Evolutionary conservation across 2,329 filamentous ascomycete genomes (phyloP), one percentile per base, ranked within the genome.

Genomic region (Alternaria ventricosa): DNA sequence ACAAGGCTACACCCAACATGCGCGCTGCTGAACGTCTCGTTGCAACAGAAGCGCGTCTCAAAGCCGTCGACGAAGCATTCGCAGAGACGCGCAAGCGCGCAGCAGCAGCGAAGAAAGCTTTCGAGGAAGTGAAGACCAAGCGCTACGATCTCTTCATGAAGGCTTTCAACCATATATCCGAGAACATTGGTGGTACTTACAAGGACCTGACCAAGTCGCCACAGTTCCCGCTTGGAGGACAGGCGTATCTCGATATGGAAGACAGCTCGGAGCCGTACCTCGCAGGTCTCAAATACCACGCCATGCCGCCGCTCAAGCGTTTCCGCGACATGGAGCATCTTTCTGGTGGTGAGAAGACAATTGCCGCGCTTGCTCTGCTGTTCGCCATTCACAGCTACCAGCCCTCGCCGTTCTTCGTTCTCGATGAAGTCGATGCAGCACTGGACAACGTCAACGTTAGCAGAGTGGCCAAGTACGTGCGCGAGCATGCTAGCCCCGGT

Each of bases 251-350:
- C 51, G 94, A 97, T 76, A 94, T 96, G 79, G 94, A 97, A 78
- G 95, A 99, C 79, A 92, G 91, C n/a, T 94, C 97, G 68, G 95
- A 97, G 75, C 96, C 96, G 1, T 99, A 98, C 79, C 88, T 97
- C 5, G 93, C 92, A 44, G 96, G 96, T 30, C 94, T 99, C 82
- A 97, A 97, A 78, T 99, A 99, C 82, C 94, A 98, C 78, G 96
- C 96, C 66, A 99, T 98, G 94, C 96, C 96, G 20, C 96, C 96
- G 1, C 88, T 97, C 66, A 99, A 99, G 84, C 93, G 96, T 49
- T 99, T 99, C 87, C 89, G 96, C 73, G 96, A 99, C 80, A 99
- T 99, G 96, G 96, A 99, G 80, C 96, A 97, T 78, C 85, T 99
- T 10, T 97, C 93, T 1, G 96, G 96, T 74, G 96, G 96, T 60